A percentile compares a stretch with the other conserved stretches of the same genome.
phyloP scores from a whole-genome alignment of 352 stramenopile species.

The Globisporangium carolinianum region DNA sequence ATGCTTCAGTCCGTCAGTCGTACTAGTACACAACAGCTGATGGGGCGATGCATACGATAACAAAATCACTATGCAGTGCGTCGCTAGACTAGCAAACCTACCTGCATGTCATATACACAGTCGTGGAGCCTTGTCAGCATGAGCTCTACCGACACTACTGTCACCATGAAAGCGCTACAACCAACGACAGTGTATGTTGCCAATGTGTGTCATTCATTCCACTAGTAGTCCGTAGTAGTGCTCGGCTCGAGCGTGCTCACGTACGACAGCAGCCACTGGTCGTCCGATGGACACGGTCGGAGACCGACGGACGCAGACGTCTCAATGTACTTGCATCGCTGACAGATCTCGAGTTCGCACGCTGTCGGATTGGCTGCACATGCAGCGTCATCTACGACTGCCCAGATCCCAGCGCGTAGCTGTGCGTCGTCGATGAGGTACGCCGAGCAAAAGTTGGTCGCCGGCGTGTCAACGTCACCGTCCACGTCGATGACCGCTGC shows the following conservation, averaged over 20 bases:
- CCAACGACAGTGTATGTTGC: too few species aligned
- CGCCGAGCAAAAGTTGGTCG: conserved; percentile 8
- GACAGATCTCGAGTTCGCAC: conserved; percentile 2
- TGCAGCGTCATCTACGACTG: conserved; percentile 6
- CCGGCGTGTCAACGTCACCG: conserved; percentile 4
- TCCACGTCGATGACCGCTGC: background rate
- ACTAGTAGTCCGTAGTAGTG: background rate
- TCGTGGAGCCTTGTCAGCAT: too few species aligned
- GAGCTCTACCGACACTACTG: too few species aligned
- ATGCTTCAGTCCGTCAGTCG: too few species aligned
- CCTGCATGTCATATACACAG: too few species aligned
- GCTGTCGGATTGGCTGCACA: background rate
- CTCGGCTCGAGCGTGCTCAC: background rate
- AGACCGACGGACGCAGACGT: background rate
- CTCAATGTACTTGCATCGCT: conserved; percentile 5
- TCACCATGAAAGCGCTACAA: too few species aligned
- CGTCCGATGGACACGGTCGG: background rate
- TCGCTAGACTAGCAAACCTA: too few species aligned
- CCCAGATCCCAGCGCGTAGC: conserved; percentile 6
- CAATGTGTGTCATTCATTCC: too few species aligned
- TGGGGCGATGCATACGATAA: too few species aligned
- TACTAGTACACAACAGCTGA: too few species aligned
- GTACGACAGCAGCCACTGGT: conserved; percentile 9
- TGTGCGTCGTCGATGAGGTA: conserved; percentile 2
- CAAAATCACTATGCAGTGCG: too few species aligned